Evolutionary conservation across 148 eudicot genomes (phyloP), one percentile per base, ranked within the genome.

Genomic region (Linanthus parryae): DNA sequence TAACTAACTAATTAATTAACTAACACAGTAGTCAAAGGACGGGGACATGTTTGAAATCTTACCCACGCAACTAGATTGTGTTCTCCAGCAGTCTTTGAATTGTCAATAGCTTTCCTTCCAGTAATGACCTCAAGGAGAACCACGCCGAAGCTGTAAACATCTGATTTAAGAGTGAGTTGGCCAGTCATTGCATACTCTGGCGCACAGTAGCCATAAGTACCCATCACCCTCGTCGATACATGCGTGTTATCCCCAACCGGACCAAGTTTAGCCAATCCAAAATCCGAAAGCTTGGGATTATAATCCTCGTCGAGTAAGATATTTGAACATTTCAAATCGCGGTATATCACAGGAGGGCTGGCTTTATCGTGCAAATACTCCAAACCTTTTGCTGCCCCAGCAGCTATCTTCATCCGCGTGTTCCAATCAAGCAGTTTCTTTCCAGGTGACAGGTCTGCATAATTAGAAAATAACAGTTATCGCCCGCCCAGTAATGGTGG

Each of bases 51-150:
- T 33, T 34, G 1, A 36, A 56, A 44, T 33, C 72, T 73, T 69
- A 83, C 91, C 91, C 91, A 83, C 41, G 75, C 61, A 54, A 83
- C 91, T 39, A 83, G 73, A 57, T 80, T 77, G 26, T 79, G 85
- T 56, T 83, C 91, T 34, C 69, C 68, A 2, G 62, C 73, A 29
- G 71, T 50, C 58, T 71, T 65, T 7, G 80, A 68, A 62, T 42
- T 58, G 38, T 76, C 85, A 44, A 83, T 72, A 2, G 91, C 80
- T 74, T 73, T 83, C 67, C 76, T 76, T 26, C 91, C 91, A 9
- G 91, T 76, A 30, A 83, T 74, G 5, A 83, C 77, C 74, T 83
- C 91, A 38, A 83, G 60, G 48, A 83, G 85, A 39, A 83, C 85
- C 18, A 80, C 85, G 6, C 85, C 85, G 39, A 75, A 80, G 69